Conservation (phyloP, 1,284 basidiomycete genomes). For the Hemileia vastatrix region DNA sequence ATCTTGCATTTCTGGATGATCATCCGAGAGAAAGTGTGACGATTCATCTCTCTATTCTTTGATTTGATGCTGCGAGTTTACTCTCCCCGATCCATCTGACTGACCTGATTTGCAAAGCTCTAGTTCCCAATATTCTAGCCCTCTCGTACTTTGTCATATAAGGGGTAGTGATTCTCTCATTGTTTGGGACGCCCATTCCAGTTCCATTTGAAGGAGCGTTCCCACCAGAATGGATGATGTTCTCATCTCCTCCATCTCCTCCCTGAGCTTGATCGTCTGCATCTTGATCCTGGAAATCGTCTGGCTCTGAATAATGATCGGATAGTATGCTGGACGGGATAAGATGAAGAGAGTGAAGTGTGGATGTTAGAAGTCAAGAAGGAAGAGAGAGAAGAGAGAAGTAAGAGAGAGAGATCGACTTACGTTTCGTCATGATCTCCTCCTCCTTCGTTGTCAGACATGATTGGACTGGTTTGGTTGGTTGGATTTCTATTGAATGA, state of each 20-base stretch:
- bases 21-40: too few species aligned
- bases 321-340: conserved; percentile 30
- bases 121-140: conserved; percentile 86
- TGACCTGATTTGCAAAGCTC: conserved; percentile 93
- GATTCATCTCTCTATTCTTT: too few species aligned
- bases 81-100: too few species aligned
- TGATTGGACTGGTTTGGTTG: too few species aligned
- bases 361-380: not conserved
- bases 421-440: conserved; percentile 29
- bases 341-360: conserved; percentile 34
- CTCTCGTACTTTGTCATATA: conserved; percentile 99
- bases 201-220: conserved; percentile 29
- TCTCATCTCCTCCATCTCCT: conserved; percentile 25
- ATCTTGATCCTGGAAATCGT: conserved; percentile 20
- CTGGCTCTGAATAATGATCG: conserved; percentile 31
- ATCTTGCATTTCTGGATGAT: too few species aligned
- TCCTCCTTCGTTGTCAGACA: too few species aligned
- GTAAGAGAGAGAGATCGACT: conserved; percentile 11
- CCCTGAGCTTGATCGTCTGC: conserved; percentile 16
- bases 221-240: conserved; percentile 42
- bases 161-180: conserved; percentile 84
- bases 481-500: too few species aligned
- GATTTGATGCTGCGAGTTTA: too few species aligned
- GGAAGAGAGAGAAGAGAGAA: not conserved
- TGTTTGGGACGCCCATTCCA: conserved; percentile 60